phyloP scores from a whole-genome alignment of 768 basidiomycete genomes.

The Boletus fagicola region DNA sequence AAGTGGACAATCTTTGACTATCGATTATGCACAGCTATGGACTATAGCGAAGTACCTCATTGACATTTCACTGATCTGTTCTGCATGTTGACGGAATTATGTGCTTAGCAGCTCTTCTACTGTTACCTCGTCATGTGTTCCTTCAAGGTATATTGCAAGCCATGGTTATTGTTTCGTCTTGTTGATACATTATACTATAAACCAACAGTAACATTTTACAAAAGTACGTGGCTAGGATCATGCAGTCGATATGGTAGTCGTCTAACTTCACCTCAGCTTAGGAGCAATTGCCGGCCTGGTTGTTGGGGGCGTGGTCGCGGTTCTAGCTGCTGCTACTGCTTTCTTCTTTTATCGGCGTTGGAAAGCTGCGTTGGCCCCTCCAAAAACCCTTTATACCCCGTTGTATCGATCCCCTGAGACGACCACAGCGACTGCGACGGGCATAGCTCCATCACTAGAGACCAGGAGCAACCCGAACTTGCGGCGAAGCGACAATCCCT shows the following conservation, averaged over 20 bases:
- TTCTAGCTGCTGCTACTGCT: slow-evolving; percentile 14
- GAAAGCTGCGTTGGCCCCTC: slow-evolving; percentile 9
- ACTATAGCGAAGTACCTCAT: slow-evolving; percentile 17
- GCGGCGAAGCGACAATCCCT: neutral
- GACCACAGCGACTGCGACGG: slow-evolving; percentile 2
- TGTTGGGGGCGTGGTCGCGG: slow-evolving; percentile 13
- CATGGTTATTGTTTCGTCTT: neutral
- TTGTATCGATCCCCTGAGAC: slow-evolving; percentile 1
- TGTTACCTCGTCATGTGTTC: neutral
- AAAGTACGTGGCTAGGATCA: slow-evolving; percentile 12
- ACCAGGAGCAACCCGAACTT: slow-evolving; percentile 1
- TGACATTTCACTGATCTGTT: neutral
- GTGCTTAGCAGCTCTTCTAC: neutral
- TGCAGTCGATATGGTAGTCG: neutral
- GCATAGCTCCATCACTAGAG: slow-evolving; percentile 10
- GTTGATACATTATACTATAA: neutral
- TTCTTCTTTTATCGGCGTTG: slow-evolving; percentile 26
- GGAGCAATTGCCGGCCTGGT: slow-evolving; percentile 26
- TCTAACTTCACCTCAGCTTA: slow-evolving; percentile 12
- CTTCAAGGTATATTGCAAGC: slow-evolving; percentile 7
- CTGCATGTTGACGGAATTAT: neutral
- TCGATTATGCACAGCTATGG: slow-evolving; percentile 35
- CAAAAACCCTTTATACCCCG: slow-evolving; percentile 3
- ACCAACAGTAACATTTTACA: neutral
- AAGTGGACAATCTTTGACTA: slow-evolving; percentile 25